Base-by-base conservation (phyloP, 768 basidiomycete species). In the Trametes cubensis region DNA sequence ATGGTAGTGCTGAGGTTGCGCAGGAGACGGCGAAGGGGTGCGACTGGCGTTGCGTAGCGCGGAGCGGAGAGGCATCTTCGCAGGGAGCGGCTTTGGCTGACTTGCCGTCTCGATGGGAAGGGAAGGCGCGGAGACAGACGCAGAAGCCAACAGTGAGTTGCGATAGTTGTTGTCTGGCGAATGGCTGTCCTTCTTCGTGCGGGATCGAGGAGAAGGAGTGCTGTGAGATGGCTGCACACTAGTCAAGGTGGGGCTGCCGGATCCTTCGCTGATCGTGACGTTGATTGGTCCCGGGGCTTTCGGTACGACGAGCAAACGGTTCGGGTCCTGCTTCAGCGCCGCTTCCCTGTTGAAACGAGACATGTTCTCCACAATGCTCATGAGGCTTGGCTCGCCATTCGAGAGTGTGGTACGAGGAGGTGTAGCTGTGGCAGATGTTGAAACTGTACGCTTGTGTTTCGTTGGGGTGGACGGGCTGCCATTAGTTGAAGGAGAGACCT, bases 281-380 rank as follows among this genome's bases (percentile, higher is more conserved):
- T 72, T 75, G 30, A 81, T 71, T n/a, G 77, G 75, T 14, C 75
- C 75, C 4, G 85, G 84, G 14, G 85, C 83, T 63, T 75, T 80
- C 6, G 80, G 77, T 4, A 78, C 72, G 57, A 80, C 78, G 49
- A 83, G 70, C 64, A 70, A 67, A 15, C 64, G 61, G 61, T 61
- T 70, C 58, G 69, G 68, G 67, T 70, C 61, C 61, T 68, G 61
- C 61, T 67, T 58, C 66, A 67, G 67, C 65, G 71, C 70, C 66
- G 45, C 67, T 60, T 23, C 69, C 55, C 58, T 76, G 54, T 80
- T 79, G 58, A 73, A 67, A 48, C 74, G 74, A 25, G 85, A 72
- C 47, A 89, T 83, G 58, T 78, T 81, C 67, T 89, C 87, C 10
- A 90, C 84, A 64, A 90, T 85, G 66, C 82, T 85, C 86, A 90